Evolutionary conservation across 2,329 filamentous ascomycete species (phyloP), one percentile per base, ranked within the genome.

Genomic region (Trichoderma asperellum): DNA sequence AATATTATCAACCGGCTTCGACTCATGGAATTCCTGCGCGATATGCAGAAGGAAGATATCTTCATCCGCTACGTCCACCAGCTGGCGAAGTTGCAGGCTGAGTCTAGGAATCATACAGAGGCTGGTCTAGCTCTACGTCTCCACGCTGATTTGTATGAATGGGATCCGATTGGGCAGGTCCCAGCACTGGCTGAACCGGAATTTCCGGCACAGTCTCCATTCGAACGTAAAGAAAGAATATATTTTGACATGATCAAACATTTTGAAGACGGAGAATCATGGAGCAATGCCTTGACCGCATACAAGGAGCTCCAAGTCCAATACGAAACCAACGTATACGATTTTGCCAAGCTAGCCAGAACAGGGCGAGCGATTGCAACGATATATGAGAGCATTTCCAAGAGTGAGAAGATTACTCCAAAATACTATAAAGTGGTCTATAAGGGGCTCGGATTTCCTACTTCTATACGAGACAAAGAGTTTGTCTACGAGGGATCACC

Each of bases 21-120:
- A 68, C 83, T 98, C 32, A 97, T 98, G 94, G 93, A 97, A 74
- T 98, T 97, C 80, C 86, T 98, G 74, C 92, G 94, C 73, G 94
- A 97, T 77, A 97, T 97, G 91, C 92, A 96, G 73, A 97, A 97
- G 76, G 94, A 97, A 78, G 94, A 97, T 75, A 97, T 97, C 69
- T 98, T 97, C 79, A 92, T 97, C 72, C 91, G 94, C 73, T 97
- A 98, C 75, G 94, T 98, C 16, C 95, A 98, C 77, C 94, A 97
- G 79, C 86, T 98, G 24, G 92, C 94, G 2, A 83, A 89, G 49
- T 83, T 96, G 14, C 95, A 98, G 78, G 86, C 87, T 10, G 87
- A 90, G 52, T 87, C 91, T 4, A 86, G 91, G 69, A 96, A 97
- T 75, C 88, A 90, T 72, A 92, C 93, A 0, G 94, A 97, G 80